phyloP scores from a whole-genome alignment of 2,329 filamentous ascomycete species.

The Sporothrix phasma region DNA sequence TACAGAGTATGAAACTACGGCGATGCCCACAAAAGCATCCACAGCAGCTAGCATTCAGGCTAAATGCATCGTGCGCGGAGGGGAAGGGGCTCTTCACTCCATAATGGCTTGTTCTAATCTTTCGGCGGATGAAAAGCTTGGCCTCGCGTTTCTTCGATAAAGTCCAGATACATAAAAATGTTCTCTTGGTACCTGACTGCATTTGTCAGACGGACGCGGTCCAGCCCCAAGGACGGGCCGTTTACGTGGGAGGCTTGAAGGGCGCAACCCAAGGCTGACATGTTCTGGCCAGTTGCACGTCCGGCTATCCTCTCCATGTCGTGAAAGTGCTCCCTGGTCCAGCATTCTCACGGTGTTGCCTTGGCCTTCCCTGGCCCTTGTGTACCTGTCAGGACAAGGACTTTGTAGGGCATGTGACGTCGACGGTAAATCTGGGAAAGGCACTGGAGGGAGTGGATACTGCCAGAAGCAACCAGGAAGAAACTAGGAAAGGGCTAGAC shows the following conservation, averaged over 20 bases:
- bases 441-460: background rate
- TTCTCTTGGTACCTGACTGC: background rate
- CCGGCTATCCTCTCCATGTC: too few relatives aligned
- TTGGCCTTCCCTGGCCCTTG: background rate
- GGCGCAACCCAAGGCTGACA: too few relatives aligned
- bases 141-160: background rate
- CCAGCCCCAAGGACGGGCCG: too few relatives aligned
- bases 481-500: background rate
- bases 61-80: constrained; percentile 9
- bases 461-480: background rate
- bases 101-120: too few relatives aligned
- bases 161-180: too few relatives aligned
- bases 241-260: too few relatives aligned
- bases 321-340: too few relatives aligned
- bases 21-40: background rate
- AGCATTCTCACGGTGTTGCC: background rate
- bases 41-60: constrained; percentile 5
- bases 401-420: constrained; percentile 1
- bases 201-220: background rate
- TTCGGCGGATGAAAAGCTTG: background rate
- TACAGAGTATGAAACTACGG: too few relatives aligned
- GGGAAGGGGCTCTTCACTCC: too few relatives aligned
- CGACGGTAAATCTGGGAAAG: background rate
- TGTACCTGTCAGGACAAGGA: too few relatives aligned
- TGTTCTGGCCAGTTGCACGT: too few relatives aligned